These are phyloP conservation scores for Thyridium curvatum DNA, from an alignment of 2,329 filamentous ascomycete genomes.

Conservation along the genomic window DNA sequence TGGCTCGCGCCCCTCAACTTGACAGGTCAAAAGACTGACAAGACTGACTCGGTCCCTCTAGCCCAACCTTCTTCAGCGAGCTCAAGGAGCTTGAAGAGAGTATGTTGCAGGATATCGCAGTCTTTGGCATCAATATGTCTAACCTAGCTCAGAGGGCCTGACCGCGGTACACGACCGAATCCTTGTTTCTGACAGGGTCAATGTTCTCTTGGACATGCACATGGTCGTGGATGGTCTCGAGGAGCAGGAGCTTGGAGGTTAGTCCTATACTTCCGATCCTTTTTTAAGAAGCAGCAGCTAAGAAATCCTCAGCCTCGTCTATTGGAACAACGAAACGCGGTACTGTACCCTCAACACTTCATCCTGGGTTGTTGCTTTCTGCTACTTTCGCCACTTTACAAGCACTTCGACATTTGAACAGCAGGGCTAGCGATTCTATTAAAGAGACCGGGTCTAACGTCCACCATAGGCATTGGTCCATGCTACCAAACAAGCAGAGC, in stretches of 20 bases:
- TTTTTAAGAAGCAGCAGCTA: conserved; percentile 18
- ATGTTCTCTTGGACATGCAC: conserved; percentile 61
- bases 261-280: conserved; percentile 9
- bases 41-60: conserved; percentile 14
- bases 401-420: conserved; percentile 11
- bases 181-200: conserved; percentile 56
- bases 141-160: too few relatives aligned
- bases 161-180: conserved; percentile 38
- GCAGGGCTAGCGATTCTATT: conserved; percentile 10
- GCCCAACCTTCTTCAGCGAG: conserved; percentile 33
- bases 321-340: conserved; percentile 31
- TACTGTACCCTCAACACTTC: conserved; percentile 14
- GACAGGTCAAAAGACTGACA: conserved; percentile 12
- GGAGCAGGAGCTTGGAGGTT: conserved; percentile 41
- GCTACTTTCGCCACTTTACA: too few relatives aligned
- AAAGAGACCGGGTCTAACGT: conserved; percentile 15
- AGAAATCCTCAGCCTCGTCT: conserved; percentile 13
- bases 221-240: conserved; percentile 64
- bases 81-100: conserved; percentile 29
- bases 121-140: conserved; percentile 10
- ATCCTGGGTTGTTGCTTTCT: too few relatives aligned
- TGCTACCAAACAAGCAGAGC: conserved; percentile 22
- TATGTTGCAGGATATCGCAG: conserved; percentile 6
- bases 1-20: conserved; percentile 12
- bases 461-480: conserved; percentile 28